These are phyloP conservation scores for Naganishia cerealis DNA, from an alignment of 1,284 basidiomycete species.

Conservation along the genomic window DNA sequence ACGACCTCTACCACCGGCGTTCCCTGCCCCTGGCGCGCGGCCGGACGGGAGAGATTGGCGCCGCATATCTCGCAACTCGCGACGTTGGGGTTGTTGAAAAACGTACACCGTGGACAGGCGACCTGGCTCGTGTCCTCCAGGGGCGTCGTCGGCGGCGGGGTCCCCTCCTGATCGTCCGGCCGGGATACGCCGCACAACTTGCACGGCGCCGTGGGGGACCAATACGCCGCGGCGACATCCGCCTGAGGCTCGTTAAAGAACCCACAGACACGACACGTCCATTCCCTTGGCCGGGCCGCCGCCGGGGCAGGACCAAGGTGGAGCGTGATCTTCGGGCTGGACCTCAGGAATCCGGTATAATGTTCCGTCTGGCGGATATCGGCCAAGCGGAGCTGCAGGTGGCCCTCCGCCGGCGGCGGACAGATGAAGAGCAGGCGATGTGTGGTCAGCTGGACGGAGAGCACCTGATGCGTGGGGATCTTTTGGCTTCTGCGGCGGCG, in stretches of 20 bases:
- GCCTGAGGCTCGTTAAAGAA: conserved; percentile 63
- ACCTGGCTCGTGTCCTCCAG: conserved; percentile 44
- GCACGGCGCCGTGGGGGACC: conserved; percentile 63
- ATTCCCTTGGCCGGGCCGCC: conserved; percentile 46
- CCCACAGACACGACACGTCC: conserved; percentile 84
- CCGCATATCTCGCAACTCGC: conserved; percentile 82
- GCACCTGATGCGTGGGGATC: conserved; percentile 68
- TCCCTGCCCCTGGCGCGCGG: conserved; percentile 38
- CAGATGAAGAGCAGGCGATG: conserved; percentile 62
- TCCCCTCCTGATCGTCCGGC: neutral
- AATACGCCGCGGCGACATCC: neutral
- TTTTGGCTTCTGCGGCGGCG: conserved; percentile 68
- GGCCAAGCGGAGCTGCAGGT: conserved; percentile 62
- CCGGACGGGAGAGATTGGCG: conserved; percentile 59
- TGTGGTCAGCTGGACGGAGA: conserved; percentile 73
- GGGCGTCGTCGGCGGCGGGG: neutral
- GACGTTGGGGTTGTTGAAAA: conserved; percentile 79
- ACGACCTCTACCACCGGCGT: conserved; percentile 57
- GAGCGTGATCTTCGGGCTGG: conserved; percentile 84
- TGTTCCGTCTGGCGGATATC: conserved; percentile 76
- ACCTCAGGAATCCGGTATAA: conserved; percentile 88
- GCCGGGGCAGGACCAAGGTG: conserved; percentile 58
- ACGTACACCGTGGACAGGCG: conserved; percentile 84
- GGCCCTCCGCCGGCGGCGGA: conserved; percentile 53
- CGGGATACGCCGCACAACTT: conserved; percentile 62